A percentile compares a stretch with the other conserved stretches of the same genome.
Conservation (phyloP, 139 green algal genomes). For the Auxenochlorella pyrenoidosa region DNA sequence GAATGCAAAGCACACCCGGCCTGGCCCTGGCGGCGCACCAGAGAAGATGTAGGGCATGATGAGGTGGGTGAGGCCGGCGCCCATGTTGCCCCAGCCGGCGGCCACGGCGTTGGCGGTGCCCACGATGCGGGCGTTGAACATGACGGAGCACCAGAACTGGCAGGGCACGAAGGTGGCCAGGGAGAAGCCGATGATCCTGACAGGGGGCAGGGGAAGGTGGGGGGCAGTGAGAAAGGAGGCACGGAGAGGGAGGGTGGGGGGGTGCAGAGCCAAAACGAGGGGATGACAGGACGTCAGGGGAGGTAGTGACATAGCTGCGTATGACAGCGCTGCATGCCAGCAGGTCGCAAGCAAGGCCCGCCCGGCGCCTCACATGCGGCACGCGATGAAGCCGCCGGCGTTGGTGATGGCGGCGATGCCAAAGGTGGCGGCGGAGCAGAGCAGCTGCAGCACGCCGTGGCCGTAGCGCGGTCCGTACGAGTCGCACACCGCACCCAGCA, state of each 20-base stretch:
- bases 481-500: constrained; percentile 75
- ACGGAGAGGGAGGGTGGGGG: not conserved
- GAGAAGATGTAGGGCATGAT: constrained; percentile 93
- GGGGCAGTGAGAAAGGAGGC: not conserved
- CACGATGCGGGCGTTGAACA: constrained; percentile 93
- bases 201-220: constrained; percentile 79
- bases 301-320: too few relatives aligned
- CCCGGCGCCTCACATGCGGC: constrained; percentile 50
- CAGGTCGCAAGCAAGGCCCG: not conserved
- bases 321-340: too few relatives aligned
- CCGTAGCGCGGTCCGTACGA: constrained; percentile 81
- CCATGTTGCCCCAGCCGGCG: constrained; percentile 91
- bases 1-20: too few relatives aligned
- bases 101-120: constrained; percentile 90
- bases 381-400: constrained; percentile 73
- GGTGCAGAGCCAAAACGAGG: not conserved
- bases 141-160: constrained; percentile 91
- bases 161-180: constrained; percentile 90
- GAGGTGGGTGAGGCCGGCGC: constrained; percentile 90
- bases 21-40: too few relatives aligned
- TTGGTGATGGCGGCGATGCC: constrained; percentile 57
- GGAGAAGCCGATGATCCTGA: constrained; percentile 65
- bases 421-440: constrained; percentile 46
- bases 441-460: constrained; percentile 45
- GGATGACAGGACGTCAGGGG: too few relatives aligned